A percentile compares a stretch with the other conserved stretches of the same genome.
Evolutionary conservation across 2,329 filamentous ascomycete genomes (phyloP).

Genomic region (Aspergillus persii): DNA sequence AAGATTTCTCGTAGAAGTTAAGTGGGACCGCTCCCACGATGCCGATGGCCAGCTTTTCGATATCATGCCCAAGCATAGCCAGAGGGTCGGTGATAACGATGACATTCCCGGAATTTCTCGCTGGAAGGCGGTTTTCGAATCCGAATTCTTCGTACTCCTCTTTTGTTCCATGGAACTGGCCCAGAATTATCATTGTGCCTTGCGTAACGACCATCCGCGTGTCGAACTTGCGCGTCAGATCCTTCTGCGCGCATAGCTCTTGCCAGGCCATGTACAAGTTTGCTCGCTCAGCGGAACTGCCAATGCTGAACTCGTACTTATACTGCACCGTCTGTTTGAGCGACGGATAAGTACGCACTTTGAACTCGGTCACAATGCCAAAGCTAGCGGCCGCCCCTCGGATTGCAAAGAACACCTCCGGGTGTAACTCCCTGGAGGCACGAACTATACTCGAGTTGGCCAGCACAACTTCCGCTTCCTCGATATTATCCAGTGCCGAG

Average conservation of each 20-base stretch:
- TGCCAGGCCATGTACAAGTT: constrained; percentile 59
- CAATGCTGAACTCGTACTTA: constrained; percentile 54
- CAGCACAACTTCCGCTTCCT: constrained; percentile 48
- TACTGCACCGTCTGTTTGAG: constrained; percentile 55
- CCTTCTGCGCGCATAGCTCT: constrained; percentile 52
- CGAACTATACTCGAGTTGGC: constrained; percentile 36
- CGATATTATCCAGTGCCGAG: constrained; percentile 50
- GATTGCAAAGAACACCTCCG: constrained; percentile 37
- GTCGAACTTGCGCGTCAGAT: constrained; percentile 58
- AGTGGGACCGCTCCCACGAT: constrained; percentile 41
- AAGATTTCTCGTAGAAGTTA: constrained; percentile 58
- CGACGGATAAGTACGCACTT: constrained; percentile 35
- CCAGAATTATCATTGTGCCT: constrained; percentile 56
- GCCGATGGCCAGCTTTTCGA: constrained; percentile 25
- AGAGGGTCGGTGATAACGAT: constrained; percentile 31
- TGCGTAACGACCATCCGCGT: constrained; percentile 57
- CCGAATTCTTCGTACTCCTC: constrained; percentile 52
- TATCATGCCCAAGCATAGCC: constrained; percentile 26
- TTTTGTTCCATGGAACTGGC: constrained; percentile 61
- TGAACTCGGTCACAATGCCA: constrained; percentile 41
- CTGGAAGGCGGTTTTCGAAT: constrained; percentile 26
- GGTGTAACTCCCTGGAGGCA: constrained; percentile 27
- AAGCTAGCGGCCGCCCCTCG: constrained; percentile 38
- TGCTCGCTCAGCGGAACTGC: constrained; percentile 49
- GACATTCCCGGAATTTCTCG: constrained; percentile 14